Conservation (phyloP, 2,329 filamentous ascomycete genomes). For the Trichoderma semiorbis region DNA sequence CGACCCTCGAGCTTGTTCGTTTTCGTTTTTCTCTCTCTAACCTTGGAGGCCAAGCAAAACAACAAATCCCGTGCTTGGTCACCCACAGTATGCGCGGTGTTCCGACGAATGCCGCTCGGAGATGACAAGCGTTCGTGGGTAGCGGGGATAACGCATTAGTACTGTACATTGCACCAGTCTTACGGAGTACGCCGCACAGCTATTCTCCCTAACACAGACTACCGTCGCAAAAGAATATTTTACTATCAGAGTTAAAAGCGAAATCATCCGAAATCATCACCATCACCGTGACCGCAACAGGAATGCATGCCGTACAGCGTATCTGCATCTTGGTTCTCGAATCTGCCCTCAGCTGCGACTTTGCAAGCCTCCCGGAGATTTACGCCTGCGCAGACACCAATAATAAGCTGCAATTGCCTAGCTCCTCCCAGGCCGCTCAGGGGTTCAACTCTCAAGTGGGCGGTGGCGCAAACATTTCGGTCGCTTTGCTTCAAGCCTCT, state of each 20-base stretch:
- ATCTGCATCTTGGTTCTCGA: not conserved
- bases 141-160: not conserved
- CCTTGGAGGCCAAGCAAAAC: not conserved
- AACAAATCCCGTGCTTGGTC: not conserved
- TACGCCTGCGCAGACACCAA: not conserved
- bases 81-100: not conserved
- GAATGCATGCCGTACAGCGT: not conserved
- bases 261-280: not conserved
- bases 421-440: not conserved
- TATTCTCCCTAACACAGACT: not conserved
- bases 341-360: not conserved
- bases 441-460: not conserved
- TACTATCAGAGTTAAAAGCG: not conserved
- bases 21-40: not conserved
- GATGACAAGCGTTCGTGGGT: not conserved
- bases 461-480: conserved; percentile 1
- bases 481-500: not conserved
- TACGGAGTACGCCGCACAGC: not conserved
- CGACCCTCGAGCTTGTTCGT: not conserved
- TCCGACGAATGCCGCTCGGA: conserved; percentile 8
- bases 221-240: not conserved
- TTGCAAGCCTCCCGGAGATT: conserved; percentile 11
- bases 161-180: not conserved
- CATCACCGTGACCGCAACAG: not conserved
- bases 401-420: not conserved